Percentiles rank a stretch among this genome's conserved stretches.
Conservation (phyloP, 2,329 filamentous ascomycete genomes). For the Claviceps sp. region DNA sequence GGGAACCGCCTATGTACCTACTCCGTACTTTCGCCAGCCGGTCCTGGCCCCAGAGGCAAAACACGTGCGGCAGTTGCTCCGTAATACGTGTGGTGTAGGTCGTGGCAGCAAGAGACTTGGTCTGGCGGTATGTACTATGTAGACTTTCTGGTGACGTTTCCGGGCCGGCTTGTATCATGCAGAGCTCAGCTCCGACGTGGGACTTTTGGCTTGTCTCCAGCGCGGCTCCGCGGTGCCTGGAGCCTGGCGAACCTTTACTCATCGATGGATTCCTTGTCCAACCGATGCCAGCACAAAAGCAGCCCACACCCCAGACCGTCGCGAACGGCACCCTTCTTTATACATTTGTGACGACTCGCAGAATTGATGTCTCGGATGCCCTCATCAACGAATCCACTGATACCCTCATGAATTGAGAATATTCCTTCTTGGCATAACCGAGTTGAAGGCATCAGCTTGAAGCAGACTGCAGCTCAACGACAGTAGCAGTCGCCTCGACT, state of each 20-base stretch:
- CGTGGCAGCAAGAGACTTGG: slow-evolving; percentile 5
- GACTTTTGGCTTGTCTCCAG: slow-evolving; percentile 10
- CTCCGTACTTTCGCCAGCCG: slow-evolving; percentile 1
- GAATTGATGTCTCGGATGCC: background rate
- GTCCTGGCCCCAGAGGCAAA: slow-evolving; percentile 3
- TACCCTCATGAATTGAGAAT: background rate
- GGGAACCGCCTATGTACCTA: background rate
- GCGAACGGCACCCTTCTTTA: background rate
- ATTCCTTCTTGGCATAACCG: background rate
- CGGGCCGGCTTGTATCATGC: slow-evolving; percentile 5
- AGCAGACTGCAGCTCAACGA: background rate
- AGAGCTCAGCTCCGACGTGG: slow-evolving; percentile 11
- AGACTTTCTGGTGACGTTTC: slow-evolving; percentile 1
- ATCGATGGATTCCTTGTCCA: slow-evolving; percentile 2
- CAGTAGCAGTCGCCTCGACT: background rate
- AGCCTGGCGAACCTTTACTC: slow-evolving; percentile 6
- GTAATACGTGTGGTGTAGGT: background rate
- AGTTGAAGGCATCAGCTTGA: background rate
- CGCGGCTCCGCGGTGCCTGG: slow-evolving; percentile 1
- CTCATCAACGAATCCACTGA: background rate
- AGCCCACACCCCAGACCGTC: slow-evolving; percentile 9
- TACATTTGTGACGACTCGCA: background rate
- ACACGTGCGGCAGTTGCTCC: slow-evolving; percentile 8
- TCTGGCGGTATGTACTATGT: background rate
- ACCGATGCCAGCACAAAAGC: slow-evolving; percentile 11